phyloP scores from a whole-genome alignment of 768 basidiomycete genomes.

The Harrya chromipes region DNA sequence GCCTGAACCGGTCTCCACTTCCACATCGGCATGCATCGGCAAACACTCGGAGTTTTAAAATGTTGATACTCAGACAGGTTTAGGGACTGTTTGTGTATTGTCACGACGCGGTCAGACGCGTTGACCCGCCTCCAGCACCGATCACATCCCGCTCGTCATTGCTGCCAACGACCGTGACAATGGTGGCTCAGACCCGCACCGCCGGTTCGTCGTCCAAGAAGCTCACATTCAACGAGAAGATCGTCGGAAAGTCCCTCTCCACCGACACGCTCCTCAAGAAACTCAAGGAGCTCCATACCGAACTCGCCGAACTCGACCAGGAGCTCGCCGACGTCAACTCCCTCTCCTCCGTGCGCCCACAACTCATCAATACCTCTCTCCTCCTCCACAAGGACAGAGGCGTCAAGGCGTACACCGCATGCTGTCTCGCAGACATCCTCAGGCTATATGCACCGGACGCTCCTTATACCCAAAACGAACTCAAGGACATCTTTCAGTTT shows the following conservation, averaged over 20 bases:
- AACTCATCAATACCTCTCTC: conserved; percentile 75
- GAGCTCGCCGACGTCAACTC: conserved; percentile 76
- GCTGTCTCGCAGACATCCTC: conserved; percentile 92
- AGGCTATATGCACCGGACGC: conserved; percentile 95
- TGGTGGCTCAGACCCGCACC: conserved; percentile 76
- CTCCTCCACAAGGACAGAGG: conserved; percentile 94
- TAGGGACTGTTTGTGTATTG: too few relatives aligned
- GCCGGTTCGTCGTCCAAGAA: conserved; percentile 53
- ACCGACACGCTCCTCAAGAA: conserved; percentile 86
- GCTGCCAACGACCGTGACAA: conserved; percentile 31
- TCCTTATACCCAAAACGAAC: conserved; percentile 84
- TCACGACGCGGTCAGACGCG: conserved; percentile 11
- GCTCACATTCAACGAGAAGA: conserved; percentile 78
- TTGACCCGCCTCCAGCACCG: conserved; percentile 6
- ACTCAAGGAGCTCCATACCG: conserved; percentile 71
- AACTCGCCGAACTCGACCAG: conserved; percentile 84
- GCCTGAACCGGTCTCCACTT: too few relatives aligned
- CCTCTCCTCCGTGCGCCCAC: conserved; percentile 65
- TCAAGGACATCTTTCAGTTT: conserved; percentile 96
- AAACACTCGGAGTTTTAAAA: neutral
- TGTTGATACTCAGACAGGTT: conserved; percentile 6
- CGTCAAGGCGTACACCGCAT: conserved; percentile 92
- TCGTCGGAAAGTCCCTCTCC: conserved; percentile 69
- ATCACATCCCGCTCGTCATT: conserved; percentile 1
- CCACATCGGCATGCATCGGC: neutral